phyloP scores from a whole-genome alignment of 768 basidiomycete genomes.

The Lactarius vividus region DNA sequence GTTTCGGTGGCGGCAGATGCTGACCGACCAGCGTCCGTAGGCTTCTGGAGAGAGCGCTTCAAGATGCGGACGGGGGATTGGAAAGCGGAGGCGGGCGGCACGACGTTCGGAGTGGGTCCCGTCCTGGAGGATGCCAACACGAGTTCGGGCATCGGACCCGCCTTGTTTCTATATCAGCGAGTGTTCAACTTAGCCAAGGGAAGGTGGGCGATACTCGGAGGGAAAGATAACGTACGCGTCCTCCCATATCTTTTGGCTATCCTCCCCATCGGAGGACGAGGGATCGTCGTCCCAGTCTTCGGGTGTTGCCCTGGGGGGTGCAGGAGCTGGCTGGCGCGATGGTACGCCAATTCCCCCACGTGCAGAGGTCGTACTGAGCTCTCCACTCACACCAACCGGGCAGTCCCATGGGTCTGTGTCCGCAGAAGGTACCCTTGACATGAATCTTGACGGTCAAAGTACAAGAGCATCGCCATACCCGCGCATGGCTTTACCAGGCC shows the following conservation, averaged over 20 bases:
- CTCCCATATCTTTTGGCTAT: conserved; percentile 60
- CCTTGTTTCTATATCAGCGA: conserved; percentile 47
- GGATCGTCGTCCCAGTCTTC: conserved; percentile 65
- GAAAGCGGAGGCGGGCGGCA: conserved; percentile 55
- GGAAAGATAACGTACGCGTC: conserved; percentile 56
- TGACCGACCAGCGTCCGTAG: conserved; percentile 24
- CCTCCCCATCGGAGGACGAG: conserved; percentile 41
- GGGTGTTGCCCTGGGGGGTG: conserved; percentile 29
- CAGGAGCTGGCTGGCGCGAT: conserved; percentile 1
- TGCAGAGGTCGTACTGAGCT: not conserved
- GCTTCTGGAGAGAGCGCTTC: conserved; percentile 48
- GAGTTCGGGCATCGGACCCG: conserved; percentile 65
- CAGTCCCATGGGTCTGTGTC: conserved; percentile 25
- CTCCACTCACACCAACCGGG: conserved; percentile 18
- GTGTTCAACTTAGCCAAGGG: not conserved
- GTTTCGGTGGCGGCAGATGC: conserved; percentile 35
- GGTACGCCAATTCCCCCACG: not conserved
- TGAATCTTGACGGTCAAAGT: conserved; percentile 6
- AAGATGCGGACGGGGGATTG: conserved; percentile 67
- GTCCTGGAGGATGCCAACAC: conserved; percentile 44
- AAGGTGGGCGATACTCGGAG: conserved; percentile 4
- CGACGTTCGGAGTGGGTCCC: conserved; percentile 33
- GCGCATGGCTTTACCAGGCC: not conserved
- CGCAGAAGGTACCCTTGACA: conserved; percentile 15
- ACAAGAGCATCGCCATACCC: not conserved